phyloP scores from a whole-genome alignment of 129 eudicot genomes.

The Calendula officinalis region DNA sequence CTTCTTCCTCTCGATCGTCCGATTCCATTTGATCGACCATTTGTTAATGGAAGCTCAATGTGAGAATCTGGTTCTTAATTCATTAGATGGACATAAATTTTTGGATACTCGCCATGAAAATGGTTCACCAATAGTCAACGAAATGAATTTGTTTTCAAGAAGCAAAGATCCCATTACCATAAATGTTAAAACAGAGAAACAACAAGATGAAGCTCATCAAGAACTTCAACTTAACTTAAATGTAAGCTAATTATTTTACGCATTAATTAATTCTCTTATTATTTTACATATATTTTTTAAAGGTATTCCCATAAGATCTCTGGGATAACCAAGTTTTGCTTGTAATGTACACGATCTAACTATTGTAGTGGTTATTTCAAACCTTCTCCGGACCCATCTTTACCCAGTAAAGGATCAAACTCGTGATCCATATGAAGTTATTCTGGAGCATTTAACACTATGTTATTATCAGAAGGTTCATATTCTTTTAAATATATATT shows the following conservation, averaged over 20 bases:
- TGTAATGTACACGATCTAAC: too few relatives aligned
- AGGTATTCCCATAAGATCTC: too few relatives aligned
- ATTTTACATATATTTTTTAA: not conserved
- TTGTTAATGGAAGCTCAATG: conserved; percentile 31
- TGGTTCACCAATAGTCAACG: conserved; percentile 20
- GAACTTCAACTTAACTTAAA: conserved; percentile 37
- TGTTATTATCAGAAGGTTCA: too few relatives aligned
- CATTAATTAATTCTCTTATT: not conserved
- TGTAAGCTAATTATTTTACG: conserved; percentile 26
- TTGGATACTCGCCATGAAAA: conserved; percentile 16
- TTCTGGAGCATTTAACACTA: too few relatives aligned
- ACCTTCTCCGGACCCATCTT: too few relatives aligned
- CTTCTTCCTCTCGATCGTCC: not conserved
- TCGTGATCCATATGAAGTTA: too few relatives aligned
- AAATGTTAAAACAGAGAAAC: conserved; percentile 33
- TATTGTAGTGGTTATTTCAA: too few relatives aligned
- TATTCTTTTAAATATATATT: not conserved
- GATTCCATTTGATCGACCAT: too few relatives aligned
- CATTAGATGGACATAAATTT: conserved; percentile 32
- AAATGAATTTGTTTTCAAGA: conserved; percentile 41
- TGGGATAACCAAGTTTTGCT: too few relatives aligned
- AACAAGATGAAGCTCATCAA: conserved; percentile 15
- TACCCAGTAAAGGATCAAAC: too few relatives aligned
- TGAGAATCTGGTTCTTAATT: conserved; percentile 31
- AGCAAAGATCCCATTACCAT: conserved; percentile 1